A percentile compares a stretch with the other conserved stretches of the same genome.
Evolutionary conservation across 2,329 filamentous ascomycete species (phyloP).

Genomic region (Alternaria postmessia): DNA sequence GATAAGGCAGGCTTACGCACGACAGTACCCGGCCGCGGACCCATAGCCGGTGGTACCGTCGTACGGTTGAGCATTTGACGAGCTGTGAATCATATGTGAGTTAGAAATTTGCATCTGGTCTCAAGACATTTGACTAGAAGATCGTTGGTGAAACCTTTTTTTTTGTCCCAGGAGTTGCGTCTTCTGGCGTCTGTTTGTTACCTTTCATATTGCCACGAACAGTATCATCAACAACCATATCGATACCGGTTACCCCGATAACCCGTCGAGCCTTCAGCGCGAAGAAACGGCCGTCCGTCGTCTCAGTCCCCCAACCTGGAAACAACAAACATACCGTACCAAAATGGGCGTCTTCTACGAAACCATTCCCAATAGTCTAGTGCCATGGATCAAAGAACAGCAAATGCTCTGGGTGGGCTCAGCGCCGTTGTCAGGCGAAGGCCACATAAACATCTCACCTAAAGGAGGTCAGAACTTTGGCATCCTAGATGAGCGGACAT

Average conservation of each 20-base stretch:
- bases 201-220: neutral
- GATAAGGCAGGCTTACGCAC: neutral
- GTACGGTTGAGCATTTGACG: neutral
- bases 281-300: neutral
- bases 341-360: slow-evolving; percentile 56
- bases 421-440: slow-evolving; percentile 50
- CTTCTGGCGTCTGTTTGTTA: neutral
- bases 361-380: slow-evolving; percentile 50
- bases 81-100: slow-evolving; percentile 12
- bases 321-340: neutral
- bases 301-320: neutral
- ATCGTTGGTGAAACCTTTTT: neutral
- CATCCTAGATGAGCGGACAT: slow-evolving; percentile 37
- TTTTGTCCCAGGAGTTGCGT: neutral
- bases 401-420: slow-evolving; percentile 56
- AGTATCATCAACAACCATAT: neutral
- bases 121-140: neutral
- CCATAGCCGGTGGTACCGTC: neutral
- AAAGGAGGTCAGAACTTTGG: slow-evolving; percentile 55
- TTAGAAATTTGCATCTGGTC: neutral
- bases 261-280: neutral
- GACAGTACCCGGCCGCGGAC: slow-evolving; percentile 27
- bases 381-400: slow-evolving; percentile 55
- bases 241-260: too few relatives aligned
- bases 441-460: slow-evolving; percentile 58